Evolutionary conservation across 2,329 filamentous ascomycete species (phyloP).

Genomic region (Fusarium bactridioides): DNA sequence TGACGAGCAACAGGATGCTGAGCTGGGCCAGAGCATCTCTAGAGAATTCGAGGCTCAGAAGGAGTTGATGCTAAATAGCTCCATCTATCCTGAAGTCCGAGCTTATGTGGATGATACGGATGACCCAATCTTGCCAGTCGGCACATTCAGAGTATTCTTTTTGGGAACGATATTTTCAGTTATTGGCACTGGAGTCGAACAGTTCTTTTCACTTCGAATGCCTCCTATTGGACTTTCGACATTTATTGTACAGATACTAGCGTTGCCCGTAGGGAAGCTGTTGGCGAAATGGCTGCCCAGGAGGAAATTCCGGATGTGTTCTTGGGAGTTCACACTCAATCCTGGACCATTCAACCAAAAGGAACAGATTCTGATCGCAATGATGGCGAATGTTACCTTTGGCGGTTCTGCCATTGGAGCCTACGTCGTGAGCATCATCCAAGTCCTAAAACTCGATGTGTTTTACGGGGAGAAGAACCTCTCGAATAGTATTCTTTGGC

Average conservation of each 20-base stretch:
- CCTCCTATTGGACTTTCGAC: conserved; percentile 51
- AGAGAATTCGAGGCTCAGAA: conserved; percentile 31
- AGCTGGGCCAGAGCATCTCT: conserved; percentile 27
- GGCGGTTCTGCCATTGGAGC: conserved; percentile 44
- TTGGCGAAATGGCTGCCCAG: conserved; percentile 41
- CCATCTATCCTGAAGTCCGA: conserved; percentile 53
- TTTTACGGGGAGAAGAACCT: conserved; percentile 54
- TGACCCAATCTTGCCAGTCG: conserved; percentile 49
- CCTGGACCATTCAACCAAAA: conserved; percentile 62
- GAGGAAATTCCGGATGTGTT: neutral
- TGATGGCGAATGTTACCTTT: conserved; percentile 63
- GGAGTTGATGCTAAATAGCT: conserved; percentile 46
- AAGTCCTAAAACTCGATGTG: conserved; percentile 53
- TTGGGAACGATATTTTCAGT: conserved; percentile 50
- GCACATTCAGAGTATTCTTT: conserved; percentile 52
- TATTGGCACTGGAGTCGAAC: conserved; percentile 31
- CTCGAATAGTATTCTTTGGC: conserved; percentile 51
- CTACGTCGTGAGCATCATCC: conserved; percentile 56
- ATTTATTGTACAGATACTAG: conserved; percentile 52
- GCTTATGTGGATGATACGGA: conserved; percentile 55
- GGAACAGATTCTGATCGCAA: conserved; percentile 62
- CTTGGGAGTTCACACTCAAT: conserved; percentile 49
- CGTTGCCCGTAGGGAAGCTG: conserved; percentile 48
- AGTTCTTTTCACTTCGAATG: conserved; percentile 53
- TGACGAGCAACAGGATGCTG: conserved; percentile 10